Conservation (phyloP, 1,284 basidiomycete genomes). For the Cystobasidium sp. region DNA sequence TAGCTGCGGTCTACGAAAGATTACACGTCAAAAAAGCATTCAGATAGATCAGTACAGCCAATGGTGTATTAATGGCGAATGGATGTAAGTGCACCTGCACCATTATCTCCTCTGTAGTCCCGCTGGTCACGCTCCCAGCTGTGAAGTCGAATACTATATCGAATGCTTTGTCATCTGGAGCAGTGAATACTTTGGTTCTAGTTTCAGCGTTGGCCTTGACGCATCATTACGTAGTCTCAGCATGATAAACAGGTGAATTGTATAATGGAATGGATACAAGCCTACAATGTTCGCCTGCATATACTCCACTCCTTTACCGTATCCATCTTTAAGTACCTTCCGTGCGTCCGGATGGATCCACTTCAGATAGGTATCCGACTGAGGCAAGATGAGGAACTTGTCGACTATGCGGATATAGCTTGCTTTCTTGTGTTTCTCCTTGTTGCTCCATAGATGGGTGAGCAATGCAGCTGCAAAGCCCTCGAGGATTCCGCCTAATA, state of each 20-base stretch:
- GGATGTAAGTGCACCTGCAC: slow-evolving; percentile 19
- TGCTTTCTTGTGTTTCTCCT: slow-evolving; percentile 15
- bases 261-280: background rate
- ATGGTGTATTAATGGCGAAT: background rate
- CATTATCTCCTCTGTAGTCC: slow-evolving; percentile 29
- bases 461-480: slow-evolving; percentile 30
- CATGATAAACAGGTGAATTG: background rate
- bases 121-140: slow-evolving; percentile 8
- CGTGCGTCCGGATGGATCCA: slow-evolving; percentile 43
- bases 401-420: slow-evolving; percentile 29
- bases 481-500: slow-evolving; percentile 21
- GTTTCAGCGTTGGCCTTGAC: slow-evolving; percentile 33
- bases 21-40: background rate
- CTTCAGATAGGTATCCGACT: slow-evolving; percentile 21
- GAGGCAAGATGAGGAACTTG: slow-evolving; percentile 37
- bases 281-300: slow-evolving; percentile 47
- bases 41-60: background rate
- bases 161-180: slow-evolving; percentile 34
- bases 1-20: slow-evolving; percentile 17
- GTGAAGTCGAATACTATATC: slow-evolving; percentile 41
- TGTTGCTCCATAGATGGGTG: slow-evolving; percentile 23
- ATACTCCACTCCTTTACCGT: slow-evolving; percentile 46
- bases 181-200: slow-evolving; percentile 22
- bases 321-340: slow-evolving; percentile 45
- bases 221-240: background rate